phyloP scores from a whole-genome alignment of 2,329 filamentous ascomycete species.

The Ophiostoma perfectum region DNA sequence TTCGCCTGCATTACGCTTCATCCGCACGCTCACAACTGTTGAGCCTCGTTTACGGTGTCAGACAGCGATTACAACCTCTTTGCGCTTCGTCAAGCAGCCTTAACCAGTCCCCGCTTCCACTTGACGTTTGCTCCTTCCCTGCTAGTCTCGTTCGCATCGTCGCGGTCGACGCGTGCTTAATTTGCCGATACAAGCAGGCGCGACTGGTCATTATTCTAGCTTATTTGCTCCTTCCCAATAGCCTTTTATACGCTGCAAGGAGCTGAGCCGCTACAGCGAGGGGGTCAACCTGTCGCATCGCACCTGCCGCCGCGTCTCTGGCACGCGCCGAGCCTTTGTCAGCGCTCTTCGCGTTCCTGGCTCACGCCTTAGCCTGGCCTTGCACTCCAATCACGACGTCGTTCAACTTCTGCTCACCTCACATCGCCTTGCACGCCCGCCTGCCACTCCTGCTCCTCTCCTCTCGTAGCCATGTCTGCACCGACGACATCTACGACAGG shows the following conservation, averaged over 20 bases:
- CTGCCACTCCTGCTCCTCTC: background rate
- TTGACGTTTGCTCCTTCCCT: background rate
- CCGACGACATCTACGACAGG: constrained; percentile 12
- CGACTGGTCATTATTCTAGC: background rate
- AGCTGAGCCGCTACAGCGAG: background rate
- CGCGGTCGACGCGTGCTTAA: background rate
- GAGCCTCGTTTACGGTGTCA: background rate
- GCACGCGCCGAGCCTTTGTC: constrained; percentile 8
- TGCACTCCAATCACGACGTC: background rate
- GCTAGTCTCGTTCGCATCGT: background rate
- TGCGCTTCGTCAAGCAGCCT: no score
- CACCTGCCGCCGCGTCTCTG: background rate
- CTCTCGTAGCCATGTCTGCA: background rate
- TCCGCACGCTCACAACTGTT: background rate
- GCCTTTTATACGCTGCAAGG: background rate
- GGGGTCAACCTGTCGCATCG: constrained; percentile 27
- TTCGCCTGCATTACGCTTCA: background rate
- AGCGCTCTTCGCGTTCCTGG: background rate
- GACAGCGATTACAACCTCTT: background rate
- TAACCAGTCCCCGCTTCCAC: background rate
- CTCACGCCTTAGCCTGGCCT: background rate
- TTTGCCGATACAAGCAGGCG: background rate
- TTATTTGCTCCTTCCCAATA: background rate
- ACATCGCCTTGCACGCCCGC: background rate
- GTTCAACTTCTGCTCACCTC: background rate